These are phyloP conservation scores for Cicer yamashitae DNA, from an alignment of 306 rosid genomes.

Conservation along the genomic window DNA sequence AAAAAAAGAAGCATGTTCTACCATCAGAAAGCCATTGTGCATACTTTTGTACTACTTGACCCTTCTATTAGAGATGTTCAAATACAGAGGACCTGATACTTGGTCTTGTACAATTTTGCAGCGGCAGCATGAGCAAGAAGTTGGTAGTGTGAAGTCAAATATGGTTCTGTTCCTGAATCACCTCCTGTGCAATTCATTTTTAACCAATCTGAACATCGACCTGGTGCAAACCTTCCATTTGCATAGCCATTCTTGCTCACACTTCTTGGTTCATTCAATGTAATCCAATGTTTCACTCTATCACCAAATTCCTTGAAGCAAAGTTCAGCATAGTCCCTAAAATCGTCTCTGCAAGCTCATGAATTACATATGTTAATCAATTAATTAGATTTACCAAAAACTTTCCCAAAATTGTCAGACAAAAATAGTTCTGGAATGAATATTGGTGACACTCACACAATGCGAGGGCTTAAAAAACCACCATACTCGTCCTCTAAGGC, in stretches of 20 bases:
- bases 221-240: slow-evolving; percentile 57
- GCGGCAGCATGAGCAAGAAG: slow-evolving; percentile 73
- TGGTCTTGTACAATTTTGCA: slow-evolving; percentile 52
- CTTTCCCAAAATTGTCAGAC: slow-evolving; percentile 8
- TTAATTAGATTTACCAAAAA: slow-evolving; percentile 21
- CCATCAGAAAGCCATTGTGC: neutral
- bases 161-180: slow-evolving; percentile 70
- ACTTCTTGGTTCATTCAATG: slow-evolving; percentile 67
- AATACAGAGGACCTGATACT: slow-evolving; percentile 61
- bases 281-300: slow-evolving; percentile 73
- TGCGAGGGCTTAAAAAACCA: slow-evolving; percentile 55
- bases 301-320: slow-evolving; percentile 75
- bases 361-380: slow-evolving; percentile 8
- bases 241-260: slow-evolving; percentile 55
- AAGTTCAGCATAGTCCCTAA: slow-evolving; percentile 61
- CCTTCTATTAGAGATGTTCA: neutral
- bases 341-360: slow-evolving; percentile 53
- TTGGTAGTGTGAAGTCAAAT: slow-evolving; percentile 60
- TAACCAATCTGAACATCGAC: slow-evolving; percentile 68
- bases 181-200: slow-evolving; percentile 64
- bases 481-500: slow-evolving; percentile 60
- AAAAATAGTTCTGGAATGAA: slow-evolving; percentile 13
- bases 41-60: slow-evolving; percentile 11
- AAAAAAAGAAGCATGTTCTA: slow-evolving; percentile 12
- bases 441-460: slow-evolving; percentile 55